Evolutionary conservation across 306 rosid species (phyloP), one percentile per base, ranked within the genome.

Genomic region (Aeschynomene evenia): DNA sequence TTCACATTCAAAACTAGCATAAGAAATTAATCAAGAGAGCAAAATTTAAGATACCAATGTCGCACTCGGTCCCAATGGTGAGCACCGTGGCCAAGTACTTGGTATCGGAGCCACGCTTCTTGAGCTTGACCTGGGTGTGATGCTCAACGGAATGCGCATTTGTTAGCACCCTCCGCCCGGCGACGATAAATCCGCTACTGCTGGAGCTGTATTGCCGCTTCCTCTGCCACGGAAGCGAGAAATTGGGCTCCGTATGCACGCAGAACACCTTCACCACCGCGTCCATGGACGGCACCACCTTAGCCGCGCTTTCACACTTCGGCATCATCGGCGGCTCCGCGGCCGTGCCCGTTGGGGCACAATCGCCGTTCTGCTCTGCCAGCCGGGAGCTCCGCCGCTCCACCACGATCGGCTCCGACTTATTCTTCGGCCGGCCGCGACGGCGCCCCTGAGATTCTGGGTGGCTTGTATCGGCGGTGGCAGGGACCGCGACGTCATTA

Each of bases 91-190:
- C 95, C 73, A 90, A 71, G 77, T 88, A 90, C 77, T 90, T 90
- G 0, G 95, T 90, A 70, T 90, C 92, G 4, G 97, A 90, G 46
- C 97, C 97, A 31, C 92, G 91, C 77, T 88, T 90, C 87, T 90
- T 90, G 64, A 90, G 89, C 85, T 90, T 90, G 73, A 90, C 97
- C 82, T 86, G 97, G 2, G 97, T 90, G 62, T 88, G 79, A 71
- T 90, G 95, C 90, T 88, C 95, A 48, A 90, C 97, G 0, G 97
- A 90, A 65, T 90, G 95, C 36, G 97, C 97, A 79, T 90, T 90
- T 0, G 97, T 90, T 24, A 90, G 79, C 42, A 90, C 95, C 71
- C 97, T 90, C 74, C 84, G 68, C 2, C 92, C 87, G 2, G 82
- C 83, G 9, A 88, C 75, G 33, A 90, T 83, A 46, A 90, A 86